Conservation (phyloP, 495 filamentous ascomycete species). For the Podospora comata region DNA sequence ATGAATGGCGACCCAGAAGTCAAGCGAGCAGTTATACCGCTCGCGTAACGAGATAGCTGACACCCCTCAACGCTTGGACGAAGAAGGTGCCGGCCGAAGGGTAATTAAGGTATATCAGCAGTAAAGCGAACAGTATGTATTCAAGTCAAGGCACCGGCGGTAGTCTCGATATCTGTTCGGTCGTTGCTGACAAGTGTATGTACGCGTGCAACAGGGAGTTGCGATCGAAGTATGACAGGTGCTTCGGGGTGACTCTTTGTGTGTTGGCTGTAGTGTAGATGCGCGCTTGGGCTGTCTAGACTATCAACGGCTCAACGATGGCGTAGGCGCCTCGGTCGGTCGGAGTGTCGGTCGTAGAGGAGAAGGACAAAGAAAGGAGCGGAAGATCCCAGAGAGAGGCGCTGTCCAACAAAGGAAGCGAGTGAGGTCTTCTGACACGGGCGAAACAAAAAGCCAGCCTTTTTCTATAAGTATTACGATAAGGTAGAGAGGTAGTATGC, state of each 20-base stretch:
- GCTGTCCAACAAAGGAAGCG: background rate
- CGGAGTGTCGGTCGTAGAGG: background rate
- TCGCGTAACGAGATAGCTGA: slow-evolving; percentile 22
- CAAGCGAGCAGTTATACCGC: slow-evolving; percentile 40
- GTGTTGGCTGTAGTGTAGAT: background rate
- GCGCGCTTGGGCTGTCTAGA: slow-evolving; percentile 1
- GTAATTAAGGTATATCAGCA: background rate
- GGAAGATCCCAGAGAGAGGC: background rate
- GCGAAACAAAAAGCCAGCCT: slow-evolving; percentile 11
- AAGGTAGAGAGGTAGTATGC: background rate
- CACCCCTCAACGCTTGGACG: slow-evolving; percentile 3
- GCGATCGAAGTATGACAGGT: slow-evolving; percentile 1
- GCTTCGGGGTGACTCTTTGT: background rate
- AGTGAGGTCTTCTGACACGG: slow-evolving; percentile 10
- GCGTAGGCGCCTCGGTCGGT: background rate
- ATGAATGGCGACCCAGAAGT: slow-evolving; percentile 38
- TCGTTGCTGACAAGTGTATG: slow-evolving; percentile 5
- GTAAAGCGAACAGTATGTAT: background rate
- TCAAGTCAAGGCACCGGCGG: background rate
- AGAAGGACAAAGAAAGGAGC: slow-evolving; percentile 7
- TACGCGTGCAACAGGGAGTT: background rate
- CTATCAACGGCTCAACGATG: background rate
- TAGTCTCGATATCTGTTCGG: background rate
- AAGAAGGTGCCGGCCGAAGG: slow-evolving; percentile 6
- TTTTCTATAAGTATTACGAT: slow-evolving; percentile 11